Evolutionary conservation across 2,329 filamentous ascomycete genomes (phyloP).

Genomic region (Botrytis pseudocinerea): DNA sequence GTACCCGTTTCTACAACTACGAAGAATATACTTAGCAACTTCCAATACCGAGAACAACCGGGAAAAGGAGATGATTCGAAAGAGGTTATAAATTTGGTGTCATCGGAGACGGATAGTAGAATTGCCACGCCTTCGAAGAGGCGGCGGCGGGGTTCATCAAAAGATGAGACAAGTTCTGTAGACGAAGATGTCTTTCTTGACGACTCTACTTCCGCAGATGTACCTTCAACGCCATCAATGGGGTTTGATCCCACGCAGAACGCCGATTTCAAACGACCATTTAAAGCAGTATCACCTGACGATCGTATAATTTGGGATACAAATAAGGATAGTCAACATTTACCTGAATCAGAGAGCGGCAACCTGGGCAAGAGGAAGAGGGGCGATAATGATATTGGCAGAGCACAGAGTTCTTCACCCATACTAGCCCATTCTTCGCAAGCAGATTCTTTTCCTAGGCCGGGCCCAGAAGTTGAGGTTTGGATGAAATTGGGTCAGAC

Average conservation of each 20-base stretch:
- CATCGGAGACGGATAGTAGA: constrained; percentile 33
- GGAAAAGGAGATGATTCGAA: constrained; percentile 34
- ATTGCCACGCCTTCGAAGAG: constrained; percentile 27
- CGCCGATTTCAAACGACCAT: constrained; percentile 37
- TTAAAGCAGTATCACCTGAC: constrained; percentile 57
- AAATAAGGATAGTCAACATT: constrained; percentile 46
- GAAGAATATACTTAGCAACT: constrained; percentile 59
- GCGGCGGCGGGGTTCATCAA: neutral
- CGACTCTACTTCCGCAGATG: constrained; percentile 9
- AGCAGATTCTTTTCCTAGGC: constrained; percentile 51
- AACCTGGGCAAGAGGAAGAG: constrained; percentile 24
- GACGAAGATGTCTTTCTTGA: neutral
- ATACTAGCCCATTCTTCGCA: constrained; percentile 46
- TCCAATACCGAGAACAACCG: constrained; percentile 50
- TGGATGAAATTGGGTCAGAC: constrained; percentile 72
- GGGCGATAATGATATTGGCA: constrained; percentile 41
- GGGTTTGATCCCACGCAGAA: constrained; percentile 44
- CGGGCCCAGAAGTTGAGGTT: constrained; percentile 71
- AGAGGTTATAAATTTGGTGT: constrained; percentile 29
- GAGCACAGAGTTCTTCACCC: constrained; percentile 68
- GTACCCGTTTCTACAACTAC: constrained; percentile 52
- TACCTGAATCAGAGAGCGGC: constrained; percentile 50
- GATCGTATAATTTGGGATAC: constrained; percentile 63
- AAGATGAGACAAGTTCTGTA: constrained; percentile 8
- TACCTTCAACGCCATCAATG: constrained; percentile 52